Conservation (phyloP, 208 protist species). For the Trypanosoma boissoni region DNA sequence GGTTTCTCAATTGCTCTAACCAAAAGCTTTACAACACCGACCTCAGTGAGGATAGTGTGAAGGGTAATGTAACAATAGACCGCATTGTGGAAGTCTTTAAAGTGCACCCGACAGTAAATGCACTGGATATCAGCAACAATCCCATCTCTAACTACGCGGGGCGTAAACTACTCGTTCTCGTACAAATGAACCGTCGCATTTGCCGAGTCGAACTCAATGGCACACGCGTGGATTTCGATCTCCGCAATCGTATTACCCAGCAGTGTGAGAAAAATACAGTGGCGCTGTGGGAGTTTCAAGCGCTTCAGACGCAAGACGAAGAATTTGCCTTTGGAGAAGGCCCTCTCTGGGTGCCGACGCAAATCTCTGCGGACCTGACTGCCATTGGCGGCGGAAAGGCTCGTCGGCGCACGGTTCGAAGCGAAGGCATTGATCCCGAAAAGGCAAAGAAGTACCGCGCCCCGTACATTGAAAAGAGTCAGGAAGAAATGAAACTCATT, state of each 20-base stretch:
- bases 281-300: conserved; percentile 61
- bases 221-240: conserved; percentile 86
- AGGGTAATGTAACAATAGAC: conserved; percentile 84
- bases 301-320: conserved; percentile 26
- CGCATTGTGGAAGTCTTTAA: conserved; percentile 80
- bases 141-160: conserved; percentile 90
- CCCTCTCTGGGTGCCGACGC: conserved; percentile 59
- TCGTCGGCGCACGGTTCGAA: conserved; percentile 76
- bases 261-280: conserved; percentile 87
- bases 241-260: conserved; percentile 70
- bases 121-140: conserved; percentile 82
- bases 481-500: conserved; percentile 77
- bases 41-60: conserved; percentile 84
- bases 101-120: conserved; percentile 72
- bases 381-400: conserved; percentile 63
- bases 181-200: conserved; percentile 74
- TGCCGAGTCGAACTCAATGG: conserved; percentile 73
- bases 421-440: conserved; percentile 81
- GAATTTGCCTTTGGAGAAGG: conserved; percentile 64
- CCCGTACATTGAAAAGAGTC: conserved; percentile 70
- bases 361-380: conserved; percentile 61
- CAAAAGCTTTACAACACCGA: conserved; percentile 93
- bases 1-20: conserved; percentile 71
- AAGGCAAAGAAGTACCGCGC: conserved; percentile 76
- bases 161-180: conserved; percentile 78